Conservation (phyloP, 2,329 filamentous ascomycete genomes). For the Ciborinia camelliae region DNA sequence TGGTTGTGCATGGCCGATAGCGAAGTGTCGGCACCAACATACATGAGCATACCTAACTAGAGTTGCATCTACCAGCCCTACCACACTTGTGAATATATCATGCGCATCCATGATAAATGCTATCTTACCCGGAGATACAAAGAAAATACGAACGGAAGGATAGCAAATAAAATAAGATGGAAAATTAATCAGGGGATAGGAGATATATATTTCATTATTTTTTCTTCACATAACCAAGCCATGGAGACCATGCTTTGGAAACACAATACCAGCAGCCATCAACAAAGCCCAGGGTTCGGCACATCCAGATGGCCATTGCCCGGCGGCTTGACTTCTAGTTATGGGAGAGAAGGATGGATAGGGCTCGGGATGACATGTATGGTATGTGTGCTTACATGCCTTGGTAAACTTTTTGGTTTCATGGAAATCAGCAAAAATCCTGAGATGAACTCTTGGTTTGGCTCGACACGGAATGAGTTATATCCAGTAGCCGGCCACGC, state of each 20-base stretch:
- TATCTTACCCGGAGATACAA: not conserved
- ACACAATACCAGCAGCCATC: not conserved
- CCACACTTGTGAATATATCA: not conserved
- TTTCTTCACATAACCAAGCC: not conserved
- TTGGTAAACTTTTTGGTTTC: not conserved
- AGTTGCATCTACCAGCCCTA: not conserved
- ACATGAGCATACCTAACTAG: conserved; percentile 6
- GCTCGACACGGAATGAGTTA: not conserved
- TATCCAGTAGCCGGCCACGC: too few relatives aligned
- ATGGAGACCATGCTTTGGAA: not conserved
- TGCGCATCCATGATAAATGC: not conserved
- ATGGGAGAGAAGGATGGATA: not conserved
- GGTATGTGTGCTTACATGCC: not conserved
- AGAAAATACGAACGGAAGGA: not conserved
- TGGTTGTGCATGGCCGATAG: not conserved
- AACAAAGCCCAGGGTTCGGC: not conserved
- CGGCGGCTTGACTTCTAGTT: not conserved
- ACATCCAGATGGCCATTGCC: not conserved
- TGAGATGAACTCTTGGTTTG: not conserved
- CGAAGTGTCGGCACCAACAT: not conserved
- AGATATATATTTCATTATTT: not conserved
- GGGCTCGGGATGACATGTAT: not conserved
- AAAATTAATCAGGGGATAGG: not conserved
- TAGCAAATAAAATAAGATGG: not conserved
- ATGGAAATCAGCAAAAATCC: not conserved